Base-by-base conservation (phyloP, 2,329 filamentous ascomycete species). In the Cladosporium velox region DNA sequence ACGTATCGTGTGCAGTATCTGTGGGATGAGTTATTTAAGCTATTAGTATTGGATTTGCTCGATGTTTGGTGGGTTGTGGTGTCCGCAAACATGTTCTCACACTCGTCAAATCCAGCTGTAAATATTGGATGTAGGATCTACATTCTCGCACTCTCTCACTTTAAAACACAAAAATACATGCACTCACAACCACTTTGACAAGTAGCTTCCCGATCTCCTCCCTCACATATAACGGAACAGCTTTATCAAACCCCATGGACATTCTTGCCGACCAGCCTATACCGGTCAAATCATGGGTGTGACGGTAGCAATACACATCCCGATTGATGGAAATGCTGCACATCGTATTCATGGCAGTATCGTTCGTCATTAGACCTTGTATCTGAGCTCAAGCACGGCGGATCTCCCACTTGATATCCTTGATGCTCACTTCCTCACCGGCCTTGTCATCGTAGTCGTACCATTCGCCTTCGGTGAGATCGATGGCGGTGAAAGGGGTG, bases 371-470 rank as follows among this genome's bases (percentile, higher is more conserved):
- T 21, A 54, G 10, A 21, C 52, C n/a, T 21, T 32, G 8, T 55
- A 34, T n/a, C 15, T n/a, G 32, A 24, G 52, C 52, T 85, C 76
- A 95, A 41, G 88, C 87, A 70, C 92, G 85, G 70, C 87, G 85
- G 71, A 99, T 90, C 71, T 93, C 89, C 92, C 93, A 99, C 68
- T 87, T 91, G 65, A 97, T 79, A 34, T 95, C 91, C 77, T 92
- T 94, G 77, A 97, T 93, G 78, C 91, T 95, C 57, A 97, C 93
- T 78, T 98, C 93, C 59, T 96, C 92, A 0, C 90, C 86, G 0
- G 91, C 86, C 82, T 98, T 97, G 80, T 98, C 93, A 72, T 98
- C 93, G 60, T 98, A 99, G 73, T 98, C 94, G 78, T 91, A 99
- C 95, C 95, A 99, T 73, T 99, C 95, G 30, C 91, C 94, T 32